Evolutionary conservation across 345 rosid species (phyloP).

Genomic region (Streptanthus diversifolius): DNA sequence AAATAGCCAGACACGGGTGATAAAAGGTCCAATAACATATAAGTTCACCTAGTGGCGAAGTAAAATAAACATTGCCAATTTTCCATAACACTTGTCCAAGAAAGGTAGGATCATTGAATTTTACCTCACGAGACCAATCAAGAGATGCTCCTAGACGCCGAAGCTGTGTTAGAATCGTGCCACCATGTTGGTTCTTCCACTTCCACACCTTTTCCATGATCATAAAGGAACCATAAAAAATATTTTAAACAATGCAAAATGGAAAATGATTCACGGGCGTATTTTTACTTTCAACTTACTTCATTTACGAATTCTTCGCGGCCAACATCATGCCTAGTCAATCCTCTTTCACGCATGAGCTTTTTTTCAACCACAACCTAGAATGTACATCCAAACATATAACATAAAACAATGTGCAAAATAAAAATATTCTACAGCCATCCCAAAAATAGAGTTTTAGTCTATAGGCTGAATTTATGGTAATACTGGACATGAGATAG

Average conservation of each 20-base stretch:
- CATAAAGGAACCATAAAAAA: slow-evolving; percentile 5
- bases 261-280: not conserved
- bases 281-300: slow-evolving; percentile 43
- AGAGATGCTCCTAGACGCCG: slow-evolving; percentile 89
- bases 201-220: slow-evolving; percentile 71
- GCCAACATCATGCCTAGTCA: slow-evolving; percentile 90
- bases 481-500: not conserved
- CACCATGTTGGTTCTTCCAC: slow-evolving; percentile 80
- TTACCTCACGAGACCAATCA: slow-evolving; percentile 99
- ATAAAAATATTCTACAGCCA: not conserved
- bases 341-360: slow-evolving; percentile 67
- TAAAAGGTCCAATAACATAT: not conserved
- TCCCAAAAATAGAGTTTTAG: not conserved
- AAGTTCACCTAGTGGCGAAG: not conserved
- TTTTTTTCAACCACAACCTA: slow-evolving; percentile 96
- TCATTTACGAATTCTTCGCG: slow-evolving; percentile 80
- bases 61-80: not conserved
- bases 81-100: not conserved
- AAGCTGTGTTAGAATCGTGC: slow-evolving; percentile 63
- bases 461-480: not conserved
- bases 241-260: not conserved
- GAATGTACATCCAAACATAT: slow-evolving; percentile 6
- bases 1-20: not conserved
- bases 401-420: slow-evolving; percentile 2
- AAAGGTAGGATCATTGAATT: not conserved